Base-by-base conservation (phyloP, 202 grass and related monocot genomes). In the Dendrocalamus latiflorus region DNA sequence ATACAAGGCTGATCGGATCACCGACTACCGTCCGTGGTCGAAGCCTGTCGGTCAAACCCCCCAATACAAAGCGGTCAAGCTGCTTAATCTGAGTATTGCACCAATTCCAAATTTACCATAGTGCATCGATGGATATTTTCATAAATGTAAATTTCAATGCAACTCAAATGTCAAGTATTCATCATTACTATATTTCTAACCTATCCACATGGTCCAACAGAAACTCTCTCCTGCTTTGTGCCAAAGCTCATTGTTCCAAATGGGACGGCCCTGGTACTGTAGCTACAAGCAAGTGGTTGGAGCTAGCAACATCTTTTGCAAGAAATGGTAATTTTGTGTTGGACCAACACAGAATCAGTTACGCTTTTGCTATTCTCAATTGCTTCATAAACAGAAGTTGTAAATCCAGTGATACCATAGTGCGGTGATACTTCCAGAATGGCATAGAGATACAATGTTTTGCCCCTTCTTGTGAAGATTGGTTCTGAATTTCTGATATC, bases 111-210 rank as follows among this genome's bases (percentile, higher is more conserved):
- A n/a, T n/a, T n/a, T n/a, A n/a, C n/a, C n/a, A n/a, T n/a, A n/a
- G n/a, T n/a, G n/a, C n/a, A n/a, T n/a, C n/a, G n/a, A n/a, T n/a
- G n/a, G n/a, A n/a, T n/a, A n/a, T n/a, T n/a, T n/a, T n/a, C n/a
- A n/a, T n/a, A n/a, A n/a, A n/a, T n/a, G n/a, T n/a, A n/a, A n/a
- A n/a, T n/a, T n/a, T n/a, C n/a, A n/a, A n/a, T n/a, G n/a, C n/a
- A n/a, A n/a, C n/a, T n/a, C n/a, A n/a, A n/a, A n/a, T n/a, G n/a
- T n/a, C n/a, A n/a, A 58, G 55, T 42, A 65, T 71, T 63, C 45
- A 55, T n/a, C n/a, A n/a, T n/a, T 50, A 21, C 55, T 34, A 26
- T 47, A 77, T 69, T 43, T 69, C 84, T 81, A 7, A 81, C 2
- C 7, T 30, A 28, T 16, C 70, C 53, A 68, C 74, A n/a, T n/a